Evolutionary conservation across 345 rosid species (phyloP).

Genomic region (Nephelium lappaceum): DNA sequence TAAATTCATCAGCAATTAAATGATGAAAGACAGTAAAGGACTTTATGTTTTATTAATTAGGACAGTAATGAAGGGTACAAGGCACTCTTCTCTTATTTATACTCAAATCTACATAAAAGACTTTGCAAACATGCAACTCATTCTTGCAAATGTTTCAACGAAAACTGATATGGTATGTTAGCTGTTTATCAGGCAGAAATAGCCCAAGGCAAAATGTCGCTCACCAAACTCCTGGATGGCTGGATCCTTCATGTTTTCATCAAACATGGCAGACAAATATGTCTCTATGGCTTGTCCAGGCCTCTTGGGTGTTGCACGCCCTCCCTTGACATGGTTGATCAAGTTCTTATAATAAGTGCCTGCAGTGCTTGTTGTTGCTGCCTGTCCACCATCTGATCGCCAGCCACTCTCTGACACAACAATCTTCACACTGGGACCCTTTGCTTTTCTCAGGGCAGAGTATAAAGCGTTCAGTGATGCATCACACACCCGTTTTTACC

Average conservation of each 20-base stretch:
- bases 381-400: slow-evolving; percentile 30
- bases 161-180: slow-evolving; percentile 19
- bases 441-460: slow-evolving; percentile 29
- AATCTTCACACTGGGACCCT: slow-evolving; percentile 10
- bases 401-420: slow-evolving; percentile 40
- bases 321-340: slow-evolving; percentile 30
- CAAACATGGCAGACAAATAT: slow-evolving; percentile 44
- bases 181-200: slow-evolving; percentile 28
- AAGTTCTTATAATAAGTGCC: slow-evolving; percentile 28
- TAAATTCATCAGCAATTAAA: too few relatives aligned
- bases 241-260: slow-evolving; percentile 35
- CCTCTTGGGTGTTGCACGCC: slow-evolving; percentile 36
- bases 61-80: too few relatives aligned
- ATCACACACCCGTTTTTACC: not conserved
- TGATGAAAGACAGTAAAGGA: too few relatives aligned
- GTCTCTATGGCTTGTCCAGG: slow-evolving; percentile 33
- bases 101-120: too few relatives aligned
- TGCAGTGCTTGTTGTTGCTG: slow-evolving; percentile 23
- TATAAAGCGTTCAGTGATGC: slow-evolving; percentile 37
- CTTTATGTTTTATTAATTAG: too few relatives aligned
- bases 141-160: too few relatives aligned
- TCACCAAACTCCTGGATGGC: not conserved
- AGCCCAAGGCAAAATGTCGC: slow-evolving; percentile 32
- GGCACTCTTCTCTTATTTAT: too few relatives aligned
- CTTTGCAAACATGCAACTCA: too few relatives aligned